Evolutionary conservation across 768 basidiomycete genomes (phyloP).

Genomic region (Naganishia vaughanmartiniae): DNA sequence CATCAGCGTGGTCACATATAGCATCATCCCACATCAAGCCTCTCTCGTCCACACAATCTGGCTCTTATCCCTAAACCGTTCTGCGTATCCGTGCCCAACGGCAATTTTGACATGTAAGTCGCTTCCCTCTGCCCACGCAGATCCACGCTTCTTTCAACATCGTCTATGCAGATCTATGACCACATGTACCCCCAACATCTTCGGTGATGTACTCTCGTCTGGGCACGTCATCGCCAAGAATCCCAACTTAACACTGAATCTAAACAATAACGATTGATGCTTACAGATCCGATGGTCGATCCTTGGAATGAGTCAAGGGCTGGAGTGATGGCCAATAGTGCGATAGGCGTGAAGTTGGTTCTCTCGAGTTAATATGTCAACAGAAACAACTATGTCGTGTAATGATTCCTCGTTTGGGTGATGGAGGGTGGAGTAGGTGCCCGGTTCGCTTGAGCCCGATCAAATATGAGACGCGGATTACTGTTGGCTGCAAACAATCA

Average conservation of each 20-base stretch:
- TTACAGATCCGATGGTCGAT: neutral
- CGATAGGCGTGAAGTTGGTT: neutral
- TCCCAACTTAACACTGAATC: neutral
- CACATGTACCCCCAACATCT: neutral
- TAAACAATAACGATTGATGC: slow-evolving; percentile 9
- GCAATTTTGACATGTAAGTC: neutral
- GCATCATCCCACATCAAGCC: neutral
- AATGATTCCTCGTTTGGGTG: slow-evolving; percentile 1
- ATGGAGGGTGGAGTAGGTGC: neutral
- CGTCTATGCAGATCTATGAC: neutral
- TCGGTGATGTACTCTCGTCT: neutral
- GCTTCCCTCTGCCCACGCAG: neutral
- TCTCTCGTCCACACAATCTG: neutral
- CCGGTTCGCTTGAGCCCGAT: slow-evolving; percentile 16
- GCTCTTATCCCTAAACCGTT: too few species aligned
- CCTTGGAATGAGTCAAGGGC: neutral
- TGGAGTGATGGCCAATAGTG: neutral
- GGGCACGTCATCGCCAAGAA: neutral
- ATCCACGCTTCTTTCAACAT: neutral
- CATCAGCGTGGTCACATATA: neutral
- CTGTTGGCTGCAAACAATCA: slow-evolving; percentile 2
- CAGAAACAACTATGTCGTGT: neutral
- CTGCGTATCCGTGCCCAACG: neutral
- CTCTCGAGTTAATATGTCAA: neutral
- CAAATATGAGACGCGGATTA: slow-evolving; percentile 4